Evolutionary conservation across 202 grass and related monocot species (phyloP), one percentile per base, ranked within the genome.

Genomic region (Schoenoplectus triqueter): DNA sequence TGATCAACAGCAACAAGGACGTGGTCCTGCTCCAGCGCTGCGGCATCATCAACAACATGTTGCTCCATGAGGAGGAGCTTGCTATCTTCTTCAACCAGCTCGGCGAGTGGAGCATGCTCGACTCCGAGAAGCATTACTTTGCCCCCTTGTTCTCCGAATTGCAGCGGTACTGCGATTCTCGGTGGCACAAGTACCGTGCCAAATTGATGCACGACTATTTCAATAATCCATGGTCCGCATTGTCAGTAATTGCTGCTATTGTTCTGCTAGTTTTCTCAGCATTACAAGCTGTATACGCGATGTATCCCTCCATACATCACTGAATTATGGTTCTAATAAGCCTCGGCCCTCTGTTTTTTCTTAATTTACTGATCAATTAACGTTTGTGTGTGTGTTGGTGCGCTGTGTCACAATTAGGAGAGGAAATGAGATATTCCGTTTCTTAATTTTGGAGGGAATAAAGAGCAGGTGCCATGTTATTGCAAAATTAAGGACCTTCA

Each of bases 131-230:
- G 5, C 86, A 86, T 17, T 63, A 79, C 13, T 86, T 88, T 13
- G 13, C 86, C 7, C 11, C 0, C 15, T 5, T 89, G 60, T 80
- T 63, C 17, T 1, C 41, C 1, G 66, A 86, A 5, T 80, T 84
- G 13, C 0, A 63, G 5, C 10, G 20, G 0, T 80, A 89, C 61
- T 67, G 81, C 22, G 22, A 45, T 15, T 70, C 66, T 2, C 17
- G 19, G 6, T 87, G 61, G 61, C 75, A 55, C 21, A 78, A n/a
- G 41, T 82, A 82, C 41, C 65, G 7, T 1, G 82, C 82, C 6
- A 48, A 9, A 80, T 64, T 90, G 66, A 62, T 48, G 56, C 85
- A 71, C 0, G 68, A 90, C 20, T 90, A 90, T 17, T 85, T 90
- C 61, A 75, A 45, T 6, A 87, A 84, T 61, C 86, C 86, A 4